Evolutionary conservation across 768 basidiomycete genomes (phyloP).

Genomic region (Pluteus cervinus): DNA sequence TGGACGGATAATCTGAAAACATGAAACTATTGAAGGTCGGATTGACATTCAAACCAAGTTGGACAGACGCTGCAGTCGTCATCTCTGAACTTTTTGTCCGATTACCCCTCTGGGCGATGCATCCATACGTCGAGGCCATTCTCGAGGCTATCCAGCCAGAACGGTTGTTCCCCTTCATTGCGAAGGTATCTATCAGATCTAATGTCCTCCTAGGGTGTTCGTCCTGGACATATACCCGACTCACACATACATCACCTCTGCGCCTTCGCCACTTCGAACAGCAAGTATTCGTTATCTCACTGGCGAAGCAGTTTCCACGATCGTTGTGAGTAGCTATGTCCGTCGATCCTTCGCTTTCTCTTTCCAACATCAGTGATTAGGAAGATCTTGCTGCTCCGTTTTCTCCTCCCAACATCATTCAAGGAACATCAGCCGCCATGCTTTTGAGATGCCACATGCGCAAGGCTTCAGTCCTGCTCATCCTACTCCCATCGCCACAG

Average conservation of each 20-base stretch:
- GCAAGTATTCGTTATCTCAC: conserved; percentile 52
- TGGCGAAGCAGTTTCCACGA: conserved; percentile 13
- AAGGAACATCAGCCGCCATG: conserved; percentile 49
- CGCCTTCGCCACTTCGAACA: conserved; percentile 27
- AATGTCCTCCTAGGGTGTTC: conserved; percentile 29
- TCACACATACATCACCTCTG: conserved; percentile 38
- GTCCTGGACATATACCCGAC: conserved; percentile 49
- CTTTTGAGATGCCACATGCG: conserved; percentile 29
- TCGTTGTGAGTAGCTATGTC: conserved; percentile 13
- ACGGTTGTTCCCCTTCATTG: conserved; percentile 25
- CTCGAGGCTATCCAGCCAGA: conserved; percentile 38
- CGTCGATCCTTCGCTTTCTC: conserved; percentile 1
- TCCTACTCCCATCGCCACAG: conserved; percentile 45
- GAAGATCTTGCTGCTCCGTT: conserved; percentile 30
- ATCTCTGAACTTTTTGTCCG: conserved; percentile 45
- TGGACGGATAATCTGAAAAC: neutral
- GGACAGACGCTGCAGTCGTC: conserved; percentile 40
- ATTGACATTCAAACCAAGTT: conserved; percentile 40
- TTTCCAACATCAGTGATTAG: conserved; percentile 16
- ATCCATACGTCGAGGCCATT: conserved; percentile 37
- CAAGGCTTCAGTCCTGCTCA: conserved; percentile 19
- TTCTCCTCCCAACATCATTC: conserved; percentile 51
- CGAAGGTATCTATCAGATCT: neutral
- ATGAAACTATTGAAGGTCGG: conserved; percentile 36
- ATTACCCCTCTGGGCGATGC: conserved; percentile 46